Evolutionary conservation across 2,329 filamentous ascomycete species (phyloP).

Genomic region (Monosporascus sp.): DNA sequence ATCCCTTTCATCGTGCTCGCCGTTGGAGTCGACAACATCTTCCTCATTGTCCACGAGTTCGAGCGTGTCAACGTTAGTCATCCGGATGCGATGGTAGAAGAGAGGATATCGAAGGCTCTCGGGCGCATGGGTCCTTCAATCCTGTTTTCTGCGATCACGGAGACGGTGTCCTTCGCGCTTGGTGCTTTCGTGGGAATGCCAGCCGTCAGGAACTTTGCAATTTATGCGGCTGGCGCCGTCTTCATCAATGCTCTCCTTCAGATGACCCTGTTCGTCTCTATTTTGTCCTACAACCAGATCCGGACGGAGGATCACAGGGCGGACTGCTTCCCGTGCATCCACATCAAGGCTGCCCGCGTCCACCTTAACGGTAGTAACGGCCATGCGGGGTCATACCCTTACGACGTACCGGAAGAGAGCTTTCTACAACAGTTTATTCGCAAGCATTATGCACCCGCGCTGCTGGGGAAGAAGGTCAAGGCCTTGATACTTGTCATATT

Average conservation of each 20-base stretch:
- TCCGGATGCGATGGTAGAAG: conserved; percentile 80
- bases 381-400: conserved; percentile 51
- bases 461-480: conserved; percentile 79
- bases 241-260: conserved; percentile 96
- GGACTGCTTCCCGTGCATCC: conserved; percentile 88
- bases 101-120: conserved; percentile 80
- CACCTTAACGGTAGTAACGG: conserved; percentile 60
- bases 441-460: conserved; percentile 75
- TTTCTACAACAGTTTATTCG: conserved; percentile 81
- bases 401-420: conserved; percentile 79
- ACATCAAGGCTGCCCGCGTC: conserved; percentile 66
- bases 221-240: conserved; percentile 92
- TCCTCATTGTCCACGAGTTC: conserved; percentile 96
- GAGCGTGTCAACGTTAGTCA: conserved; percentile 90
- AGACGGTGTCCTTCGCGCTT: conserved; percentile 88
- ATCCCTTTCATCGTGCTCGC: conserved; percentile 96
- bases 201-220: conserved; percentile 92
- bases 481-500: conserved; percentile 72
- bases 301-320: conserved; percentile 83
- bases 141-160: conserved; percentile 86
- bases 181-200: conserved; percentile 97
- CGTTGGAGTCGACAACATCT: conserved; percentile 98
- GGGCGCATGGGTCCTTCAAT: conserved; percentile 97
- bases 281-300: conserved; percentile 84
- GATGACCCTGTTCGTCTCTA: conserved; percentile 93